Evolutionary conservation across 257 asterid species (phyloP).

Genomic region (Osmanthus fragrans): DNA sequence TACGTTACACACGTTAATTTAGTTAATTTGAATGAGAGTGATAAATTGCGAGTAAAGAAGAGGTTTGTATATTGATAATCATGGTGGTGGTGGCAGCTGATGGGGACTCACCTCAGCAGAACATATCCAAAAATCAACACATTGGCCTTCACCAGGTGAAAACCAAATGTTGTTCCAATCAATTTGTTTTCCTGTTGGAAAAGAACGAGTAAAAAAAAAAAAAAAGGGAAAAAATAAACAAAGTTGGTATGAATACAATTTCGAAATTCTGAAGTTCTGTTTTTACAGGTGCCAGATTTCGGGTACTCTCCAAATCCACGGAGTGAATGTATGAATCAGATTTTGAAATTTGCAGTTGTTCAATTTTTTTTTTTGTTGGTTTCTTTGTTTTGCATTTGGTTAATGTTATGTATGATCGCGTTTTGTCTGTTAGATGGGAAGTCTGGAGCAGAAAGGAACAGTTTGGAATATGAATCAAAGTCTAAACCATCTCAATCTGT

Average conservation of each 20-base stretch:
- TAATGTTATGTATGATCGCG: background rate
- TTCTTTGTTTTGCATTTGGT: slow-evolving; percentile 2
- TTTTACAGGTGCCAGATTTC: slow-evolving; percentile 69
- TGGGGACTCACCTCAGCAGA: slow-evolving; percentile 95
- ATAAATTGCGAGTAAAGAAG: slow-evolving; percentile 23
- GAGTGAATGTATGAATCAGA: slow-evolving; percentile 54
- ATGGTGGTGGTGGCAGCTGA: slow-evolving; percentile 71
- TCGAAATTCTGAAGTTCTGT: slow-evolving; percentile 30
- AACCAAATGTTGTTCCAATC: slow-evolving; percentile 27
- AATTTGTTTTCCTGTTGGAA: slow-evolving; percentile 20
- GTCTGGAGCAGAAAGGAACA: slow-evolving; percentile 68
- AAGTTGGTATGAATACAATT: slow-evolving; percentile 8
- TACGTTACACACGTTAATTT: background rate
- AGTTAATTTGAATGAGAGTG: slow-evolving; percentile 21
- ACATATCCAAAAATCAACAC: slow-evolving; percentile 56
- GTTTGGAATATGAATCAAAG: slow-evolving; percentile 60
- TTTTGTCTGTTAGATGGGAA: slow-evolving; percentile 59
- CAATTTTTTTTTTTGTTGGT: background rate
- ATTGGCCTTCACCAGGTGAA: slow-evolving; percentile 90
- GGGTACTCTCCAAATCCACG: slow-evolving; percentile 81
- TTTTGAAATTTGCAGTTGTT: slow-evolving; percentile 10
- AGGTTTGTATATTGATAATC: slow-evolving; percentile 34
- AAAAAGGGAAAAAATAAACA: background rate
- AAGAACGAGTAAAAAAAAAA: background rate
- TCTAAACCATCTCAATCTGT: slow-evolving; percentile 55